A percentile compares a stretch with the other conserved stretches of the same genome.
Evolutionary conservation across 805 yeast species (phyloP).

Genomic region (Teunomyces lycoperdinae): DNA sequence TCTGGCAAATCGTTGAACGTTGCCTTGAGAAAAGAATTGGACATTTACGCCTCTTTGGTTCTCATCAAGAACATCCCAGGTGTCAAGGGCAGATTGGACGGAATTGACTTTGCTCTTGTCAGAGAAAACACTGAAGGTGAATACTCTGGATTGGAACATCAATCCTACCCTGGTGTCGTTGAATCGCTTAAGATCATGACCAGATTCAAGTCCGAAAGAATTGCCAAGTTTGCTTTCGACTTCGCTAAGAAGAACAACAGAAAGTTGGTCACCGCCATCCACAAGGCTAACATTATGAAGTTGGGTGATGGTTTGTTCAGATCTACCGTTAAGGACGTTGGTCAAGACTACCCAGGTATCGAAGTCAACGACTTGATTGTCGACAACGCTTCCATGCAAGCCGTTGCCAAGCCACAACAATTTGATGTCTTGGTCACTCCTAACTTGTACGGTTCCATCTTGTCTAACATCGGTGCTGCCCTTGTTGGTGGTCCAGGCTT

Average conservation of each 20-base stretch:
- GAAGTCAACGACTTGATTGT: slow-evolving; percentile 90
- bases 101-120: slow-evolving; percentile 88
- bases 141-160: slow-evolving; percentile 97
- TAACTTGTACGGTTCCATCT: slow-evolving; percentile 94
- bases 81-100: slow-evolving; percentile 83
- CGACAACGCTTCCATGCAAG: slow-evolving; percentile 99
- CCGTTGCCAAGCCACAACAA: slow-evolving; percentile 97
- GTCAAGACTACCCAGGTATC: slow-evolving; percentile 80
- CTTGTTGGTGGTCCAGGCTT: slow-evolving; percentile 97
- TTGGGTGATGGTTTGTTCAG: slow-evolving; percentile 97
- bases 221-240: slow-evolving; percentile 96
- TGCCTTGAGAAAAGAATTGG: slow-evolving; percentile 93
- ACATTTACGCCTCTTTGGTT: slow-evolving; percentile 93
- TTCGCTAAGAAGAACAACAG: slow-evolving; percentile 91
- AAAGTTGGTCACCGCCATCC: slow-evolving; percentile 91
- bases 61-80: slow-evolving; percentile 92
- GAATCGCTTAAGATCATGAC: slow-evolving; percentile 96
- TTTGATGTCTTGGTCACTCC: slow-evolving; percentile 98
- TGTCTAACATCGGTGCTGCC: slow-evolving; percentile 98
- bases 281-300: slow-evolving; percentile 99
- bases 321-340: slow-evolving; percentile 84
- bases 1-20: slow-evolving; percentile 88
- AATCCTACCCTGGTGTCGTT: slow-evolving; percentile 95
- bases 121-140: slow-evolving; percentile 99
- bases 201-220: slow-evolving; percentile 91